Evolutionary conservation across 495 filamentous ascomycete genomes (phyloP).

Genomic region (Xylaria telfairii): DNA sequence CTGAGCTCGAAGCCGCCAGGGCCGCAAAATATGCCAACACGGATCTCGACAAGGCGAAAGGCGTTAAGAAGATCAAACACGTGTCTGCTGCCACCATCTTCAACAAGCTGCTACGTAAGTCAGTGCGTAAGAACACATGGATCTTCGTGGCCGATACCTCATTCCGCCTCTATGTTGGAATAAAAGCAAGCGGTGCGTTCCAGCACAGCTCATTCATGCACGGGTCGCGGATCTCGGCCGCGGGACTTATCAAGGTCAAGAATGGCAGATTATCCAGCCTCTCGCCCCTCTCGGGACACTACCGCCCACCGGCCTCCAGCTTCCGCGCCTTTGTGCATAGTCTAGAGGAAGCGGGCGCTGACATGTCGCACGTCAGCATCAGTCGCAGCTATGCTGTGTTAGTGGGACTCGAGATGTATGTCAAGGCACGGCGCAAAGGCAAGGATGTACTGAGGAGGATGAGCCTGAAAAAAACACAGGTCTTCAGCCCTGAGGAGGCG

Average conservation of each 20-base stretch:
- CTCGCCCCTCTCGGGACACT: slow-evolving; percentile 76
- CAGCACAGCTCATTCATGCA: slow-evolving; percentile 90
- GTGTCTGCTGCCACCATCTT: slow-evolving; percentile 72
- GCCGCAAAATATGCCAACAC: slow-evolving; percentile 60
- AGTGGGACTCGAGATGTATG: slow-evolving; percentile 81
- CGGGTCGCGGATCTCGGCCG: slow-evolving; percentile 79
- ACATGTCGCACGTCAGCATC: slow-evolving; percentile 78
- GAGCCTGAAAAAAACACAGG: slow-evolving; percentile 41
- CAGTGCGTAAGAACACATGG: slow-evolving; percentile 81
- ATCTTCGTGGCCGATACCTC: slow-evolving; percentile 90
- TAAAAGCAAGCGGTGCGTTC: slow-evolving; percentile 87
- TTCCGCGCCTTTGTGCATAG: slow-evolving; percentile 80
- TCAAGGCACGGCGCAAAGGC: slow-evolving; percentile 64
- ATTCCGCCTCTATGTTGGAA: slow-evolving; percentile 86
- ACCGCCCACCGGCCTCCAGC: slow-evolving; percentile 79
- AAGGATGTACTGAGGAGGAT: slow-evolving; percentile 51
- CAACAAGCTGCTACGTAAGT: slow-evolving; percentile 72
- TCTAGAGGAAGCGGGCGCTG: slow-evolving; percentile 74
- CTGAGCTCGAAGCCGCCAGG: slow-evolving; percentile 46
- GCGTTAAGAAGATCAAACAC: slow-evolving; percentile 67
- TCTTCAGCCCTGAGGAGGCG: slow-evolving; percentile 53
- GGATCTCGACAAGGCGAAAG: slow-evolving; percentile 60
- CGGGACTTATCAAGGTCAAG: slow-evolving; percentile 84
- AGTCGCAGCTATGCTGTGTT: slow-evolving; percentile 82
- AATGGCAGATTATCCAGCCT: slow-evolving; percentile 70